Evolutionary conservation across 257 asterid genomes (phyloP).

Genomic region (Echites panduratus): DNA sequence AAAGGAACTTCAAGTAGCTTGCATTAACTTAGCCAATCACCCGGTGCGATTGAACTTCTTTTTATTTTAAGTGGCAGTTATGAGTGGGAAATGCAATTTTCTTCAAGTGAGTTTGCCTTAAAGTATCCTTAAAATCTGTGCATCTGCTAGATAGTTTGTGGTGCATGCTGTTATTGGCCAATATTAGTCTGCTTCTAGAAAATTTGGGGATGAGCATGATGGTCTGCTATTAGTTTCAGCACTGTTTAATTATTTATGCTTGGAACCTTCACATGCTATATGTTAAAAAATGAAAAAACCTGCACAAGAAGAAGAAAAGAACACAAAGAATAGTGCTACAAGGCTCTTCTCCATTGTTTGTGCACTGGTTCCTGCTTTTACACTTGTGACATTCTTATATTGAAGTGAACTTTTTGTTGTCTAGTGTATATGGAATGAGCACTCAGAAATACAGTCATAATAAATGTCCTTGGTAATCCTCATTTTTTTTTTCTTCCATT

Average conservation of each 20-base stretch:
- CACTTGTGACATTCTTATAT: neutral
- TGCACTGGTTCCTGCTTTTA: neutral
- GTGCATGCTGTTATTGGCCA: neutral
- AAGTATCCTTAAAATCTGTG: neutral
- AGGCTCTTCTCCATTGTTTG: neutral
- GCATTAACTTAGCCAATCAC: neutral
- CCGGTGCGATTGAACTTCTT: neutral
- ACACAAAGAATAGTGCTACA: neutral
- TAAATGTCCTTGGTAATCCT: neutral
- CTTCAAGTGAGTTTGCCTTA: neutral
- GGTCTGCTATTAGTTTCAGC: neutral
- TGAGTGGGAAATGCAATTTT: neutral
- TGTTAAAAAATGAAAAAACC: neutral
- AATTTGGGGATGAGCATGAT: neutral
- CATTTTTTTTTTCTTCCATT: neutral
- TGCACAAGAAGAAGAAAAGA: neutral
- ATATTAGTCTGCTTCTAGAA: neutral
- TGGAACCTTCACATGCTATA: neutral
- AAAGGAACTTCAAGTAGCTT: neutral
- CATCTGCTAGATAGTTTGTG: neutral
- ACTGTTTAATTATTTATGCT: neutral
- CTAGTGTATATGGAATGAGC: neutral
- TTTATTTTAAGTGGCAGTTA: neutral
- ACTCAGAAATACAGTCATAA: neutral
- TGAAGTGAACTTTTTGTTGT: neutral